These are phyloP conservation scores for Phytopythium kandeliae DNA, from an alignment of 352 stramenopile species.

Conservation along the genomic window DNA sequence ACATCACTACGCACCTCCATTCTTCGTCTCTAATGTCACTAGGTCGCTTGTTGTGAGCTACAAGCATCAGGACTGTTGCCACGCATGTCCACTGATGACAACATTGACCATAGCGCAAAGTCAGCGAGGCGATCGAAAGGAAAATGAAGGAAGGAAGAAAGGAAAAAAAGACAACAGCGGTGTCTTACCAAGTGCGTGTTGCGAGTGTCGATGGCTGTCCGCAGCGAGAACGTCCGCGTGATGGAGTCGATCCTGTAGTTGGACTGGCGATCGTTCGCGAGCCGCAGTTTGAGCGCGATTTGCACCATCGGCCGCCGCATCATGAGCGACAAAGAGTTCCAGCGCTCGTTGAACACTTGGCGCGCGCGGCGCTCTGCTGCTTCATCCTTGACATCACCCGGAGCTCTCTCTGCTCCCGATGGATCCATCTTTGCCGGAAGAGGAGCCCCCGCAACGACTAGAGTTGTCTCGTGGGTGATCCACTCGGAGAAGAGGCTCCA, in stretches of 20 bases:
- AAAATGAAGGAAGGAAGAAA: too few relatives aligned
- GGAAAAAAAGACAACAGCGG: not conserved
- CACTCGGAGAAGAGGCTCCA: slow-evolving; percentile 65
- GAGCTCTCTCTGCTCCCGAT: slow-evolving; percentile 5
- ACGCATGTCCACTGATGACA: slow-evolving; percentile 58
- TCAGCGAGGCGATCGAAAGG: not conserved
- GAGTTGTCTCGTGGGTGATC: slow-evolving; percentile 66
- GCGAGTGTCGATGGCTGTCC: slow-evolving; percentile 57
- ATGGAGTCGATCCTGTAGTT: slow-evolving; percentile 53
- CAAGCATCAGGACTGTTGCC: slow-evolving; percentile 55
- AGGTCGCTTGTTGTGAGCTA: slow-evolving; percentile 44
- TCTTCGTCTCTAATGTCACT: slow-evolving; percentile 30
- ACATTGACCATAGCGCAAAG: slow-evolving; percentile 4
- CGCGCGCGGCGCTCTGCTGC: slow-evolving; percentile 31
- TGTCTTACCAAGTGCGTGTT: slow-evolving; percentile 47
- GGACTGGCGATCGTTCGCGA: slow-evolving; percentile 44
- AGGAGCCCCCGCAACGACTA: slow-evolving; percentile 39
- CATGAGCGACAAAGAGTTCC: slow-evolving; percentile 64
- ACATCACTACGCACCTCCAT: slow-evolving; percentile 22
- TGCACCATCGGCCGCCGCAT: slow-evolving; percentile 43
- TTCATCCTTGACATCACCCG: slow-evolving; percentile 27
- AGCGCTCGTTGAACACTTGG: slow-evolving; percentile 53
- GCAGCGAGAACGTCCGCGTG: slow-evolving; percentile 49
- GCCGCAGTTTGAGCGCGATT: slow-evolving; percentile 40
- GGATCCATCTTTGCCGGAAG: slow-evolving; percentile 17